Evolutionary conservation across 2,329 filamentous ascomycete genomes (phyloP), one percentile per base, ranked within the genome.

Genomic region (Microsporum canis): DNA sequence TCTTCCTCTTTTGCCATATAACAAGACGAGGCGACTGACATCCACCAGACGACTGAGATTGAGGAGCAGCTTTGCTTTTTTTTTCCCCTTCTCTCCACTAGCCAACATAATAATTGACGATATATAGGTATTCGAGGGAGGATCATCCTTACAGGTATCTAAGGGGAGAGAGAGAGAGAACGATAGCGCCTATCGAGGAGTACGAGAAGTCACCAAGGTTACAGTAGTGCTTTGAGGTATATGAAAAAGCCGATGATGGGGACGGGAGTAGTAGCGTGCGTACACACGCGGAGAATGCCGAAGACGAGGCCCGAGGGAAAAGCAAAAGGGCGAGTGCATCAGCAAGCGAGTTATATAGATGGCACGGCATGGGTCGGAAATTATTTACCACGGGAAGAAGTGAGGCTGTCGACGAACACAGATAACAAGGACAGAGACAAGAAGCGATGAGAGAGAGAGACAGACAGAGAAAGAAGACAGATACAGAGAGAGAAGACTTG

Each of bases 201-300:
- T n/a, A 43, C 39, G 39, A n/a, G 17, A n/a, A 43, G 39, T n/a
- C 14, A 43, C 39, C 39, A 17, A 5, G 39, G 14, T 43, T 43
- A 43, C 39, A n/a, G 17, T 14, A 43, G 39, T n/a, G 39, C 39
- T 43, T n/a, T 43, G 39, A 12, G 10, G 39, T 23, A 23, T 23
- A 23, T 23, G 17, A 23, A 23, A 23, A 23, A 23, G 17, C 17
- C 17, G 17, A 23, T 23, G 17, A 23, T 23, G 17, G 17, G 17
- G 17, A 23, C 17, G 17, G 17, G 17, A 23, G 17, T 23, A 23
- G 17, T 23, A 23, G 17, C 17, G 17, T 36, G 34, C 34, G 49
- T 53, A 27, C n/a, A 53, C 27, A 27, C 49, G 49, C 49, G 49
- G 49, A 53, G 27, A 53, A 53, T n/a, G 49, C 49, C 49, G 49